These are phyloP conservation scores for Cladosporium colombiae DNA, from an alignment of 2,329 filamentous ascomycete genomes.

Conservation along the genomic window DNA sequence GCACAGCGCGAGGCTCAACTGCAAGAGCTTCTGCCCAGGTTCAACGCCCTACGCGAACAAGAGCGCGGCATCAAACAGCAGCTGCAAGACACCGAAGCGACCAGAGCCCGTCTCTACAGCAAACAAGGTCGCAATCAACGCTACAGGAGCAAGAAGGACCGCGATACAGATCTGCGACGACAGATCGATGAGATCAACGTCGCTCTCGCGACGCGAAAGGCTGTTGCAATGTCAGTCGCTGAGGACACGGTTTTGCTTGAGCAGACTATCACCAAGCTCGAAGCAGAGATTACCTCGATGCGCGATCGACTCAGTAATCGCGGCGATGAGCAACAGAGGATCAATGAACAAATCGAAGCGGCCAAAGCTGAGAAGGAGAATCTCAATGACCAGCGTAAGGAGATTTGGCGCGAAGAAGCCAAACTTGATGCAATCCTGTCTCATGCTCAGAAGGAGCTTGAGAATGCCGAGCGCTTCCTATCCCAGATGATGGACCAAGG, in stretches of 20 bases:
- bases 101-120: constrained; percentile 76
- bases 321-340: constrained; percentile 69
- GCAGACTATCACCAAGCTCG: constrained; percentile 68
- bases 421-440: constrained; percentile 76
- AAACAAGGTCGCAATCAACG: constrained; percentile 89
- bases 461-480: constrained; percentile 74
- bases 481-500: constrained; percentile 86
- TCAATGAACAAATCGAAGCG: constrained; percentile 72
- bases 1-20: constrained; percentile 75
- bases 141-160: constrained; percentile 84
- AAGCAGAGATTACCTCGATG: constrained; percentile 70
- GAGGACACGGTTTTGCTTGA: constrained; percentile 79
- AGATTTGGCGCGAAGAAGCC: constrained; percentile 85
- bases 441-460: constrained; percentile 74
- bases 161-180: constrained; percentile 77
- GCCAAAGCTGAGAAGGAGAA: constrained; percentile 78
- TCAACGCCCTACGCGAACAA: constrained; percentile 69
- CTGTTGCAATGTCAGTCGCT: constrained; percentile 77
- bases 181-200: constrained; percentile 80
- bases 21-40: constrained; percentile 71
- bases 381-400: constrained; percentile 82
- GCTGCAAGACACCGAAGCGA: constrained; percentile 74
- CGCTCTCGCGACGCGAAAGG: constrained; percentile 76
- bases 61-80: constrained; percentile 71
- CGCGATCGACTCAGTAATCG: constrained; percentile 76